Evolutionary conservation across 495 filamentous ascomycete species (phyloP).

Genomic region (Daldinia concentrica): DNA sequence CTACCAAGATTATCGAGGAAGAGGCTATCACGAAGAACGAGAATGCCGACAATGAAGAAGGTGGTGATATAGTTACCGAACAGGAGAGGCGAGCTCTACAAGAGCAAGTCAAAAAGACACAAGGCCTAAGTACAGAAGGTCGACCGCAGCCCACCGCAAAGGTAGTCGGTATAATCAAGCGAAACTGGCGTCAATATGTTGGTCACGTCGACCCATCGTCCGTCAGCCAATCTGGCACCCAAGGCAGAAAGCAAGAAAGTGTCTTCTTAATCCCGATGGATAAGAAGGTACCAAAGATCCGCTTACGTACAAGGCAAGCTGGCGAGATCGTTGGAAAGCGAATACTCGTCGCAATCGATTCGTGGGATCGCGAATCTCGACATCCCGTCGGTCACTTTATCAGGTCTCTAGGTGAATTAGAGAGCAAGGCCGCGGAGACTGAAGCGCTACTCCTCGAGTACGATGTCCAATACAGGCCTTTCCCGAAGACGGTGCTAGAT

Average conservation of each 20-base stretch:
- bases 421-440: conserved; percentile 95
- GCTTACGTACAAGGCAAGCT: conserved; percentile 89
- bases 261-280: conserved; percentile 98
- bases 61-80: conserved; percentile 79
- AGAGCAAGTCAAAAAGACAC: conserved; percentile 87
- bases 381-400: conserved; percentile 96
- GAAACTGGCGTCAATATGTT: conserved; percentile 98
- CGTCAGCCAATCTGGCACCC: conserved; percentile 71
- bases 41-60: conserved; percentile 76
- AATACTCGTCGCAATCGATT: conserved; percentile 93
- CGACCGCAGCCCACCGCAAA: conserved; percentile 88
- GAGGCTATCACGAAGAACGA: conserved; percentile 92
- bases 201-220: conserved; percentile 92
- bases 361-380: conserved; percentile 91
- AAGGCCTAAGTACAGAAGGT: conserved; percentile 80
- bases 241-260: conserved; percentile 84
- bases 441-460: conserved; percentile 94
- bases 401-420: conserved; percentile 88
- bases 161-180: conserved; percentile 90
- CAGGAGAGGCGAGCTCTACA: conserved; percentile 85
- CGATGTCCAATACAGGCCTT: conserved; percentile 97
- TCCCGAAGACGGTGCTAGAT: conserved; percentile 92
- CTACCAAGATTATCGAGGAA: conserved; percentile 94
- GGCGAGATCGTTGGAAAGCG: conserved; percentile 87
- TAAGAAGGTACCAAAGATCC: conserved; percentile 94